Evolutionary conservation across 805 yeast species (phyloP).

Genomic region (Ogataea paradorogensis): DNA sequence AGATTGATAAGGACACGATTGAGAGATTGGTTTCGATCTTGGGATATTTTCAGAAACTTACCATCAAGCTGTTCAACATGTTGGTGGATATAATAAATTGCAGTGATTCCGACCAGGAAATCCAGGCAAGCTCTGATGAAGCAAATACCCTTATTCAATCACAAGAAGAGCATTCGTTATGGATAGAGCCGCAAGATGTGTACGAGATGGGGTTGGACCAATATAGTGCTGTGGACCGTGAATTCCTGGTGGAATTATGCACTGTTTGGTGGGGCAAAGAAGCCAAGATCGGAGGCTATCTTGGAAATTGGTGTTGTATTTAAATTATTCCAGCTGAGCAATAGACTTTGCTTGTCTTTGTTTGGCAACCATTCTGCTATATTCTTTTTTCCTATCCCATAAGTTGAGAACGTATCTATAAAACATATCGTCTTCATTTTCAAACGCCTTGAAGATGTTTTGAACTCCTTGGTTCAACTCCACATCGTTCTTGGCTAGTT

Average conservation of each 20-base stretch:
- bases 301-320: conserved; percentile 36
- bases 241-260: conserved; percentile 42
- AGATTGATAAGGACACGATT: conserved; percentile 21
- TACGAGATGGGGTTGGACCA: conserved; percentile 61
- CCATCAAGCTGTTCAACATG: conserved; percentile 41
- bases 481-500: conserved; percentile 33
- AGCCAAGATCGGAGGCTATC: conserved; percentile 38
- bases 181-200: conserved; percentile 45
- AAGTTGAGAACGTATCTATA: conserved; percentile 33
- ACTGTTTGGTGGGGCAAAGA: conserved; percentile 46
- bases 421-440: conserved; percentile 33
- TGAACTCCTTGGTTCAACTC: conserved; percentile 30
- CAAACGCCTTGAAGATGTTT: conserved; percentile 28
- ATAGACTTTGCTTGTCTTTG: conserved; percentile 5
- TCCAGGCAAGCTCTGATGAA: conserved; percentile 11
- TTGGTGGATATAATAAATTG: conserved; percentile 38
- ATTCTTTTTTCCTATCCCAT: conserved; percentile 33
- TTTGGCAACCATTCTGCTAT: conserved; percentile 22
- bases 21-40: conserved; percentile 34
- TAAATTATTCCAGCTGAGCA: conserved; percentile 7
- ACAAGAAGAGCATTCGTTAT: conserved; percentile 12
- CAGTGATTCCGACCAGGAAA: conserved; percentile 23
- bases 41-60: conserved; percentile 52
- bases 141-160: conserved; percentile 7
- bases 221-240: conserved; percentile 42